Conservation (phyloP, 2,329 filamentous ascomycete genomes). For the Alternaria rosae region DNA sequence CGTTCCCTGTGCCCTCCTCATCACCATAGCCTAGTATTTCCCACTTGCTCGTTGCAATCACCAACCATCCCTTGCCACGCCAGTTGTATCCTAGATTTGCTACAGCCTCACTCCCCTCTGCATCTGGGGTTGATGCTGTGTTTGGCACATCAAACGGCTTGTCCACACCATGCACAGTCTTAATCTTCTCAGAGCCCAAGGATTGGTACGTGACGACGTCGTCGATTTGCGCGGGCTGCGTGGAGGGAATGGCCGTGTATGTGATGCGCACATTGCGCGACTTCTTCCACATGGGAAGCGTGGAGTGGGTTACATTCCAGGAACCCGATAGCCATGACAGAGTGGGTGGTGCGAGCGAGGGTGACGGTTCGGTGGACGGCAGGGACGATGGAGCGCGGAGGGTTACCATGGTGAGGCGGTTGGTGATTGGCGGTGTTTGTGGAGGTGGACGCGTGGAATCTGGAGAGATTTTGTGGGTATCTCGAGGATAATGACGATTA, state of each 20-base stretch:
- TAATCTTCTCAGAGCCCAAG: conserved; percentile 59
- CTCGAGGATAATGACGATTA: neutral
- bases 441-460: conserved; percentile 13
- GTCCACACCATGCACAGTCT: conserved; percentile 72
- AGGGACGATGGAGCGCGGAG: conserved; percentile 41
- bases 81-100: conserved; percentile 66
- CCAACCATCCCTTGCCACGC: conserved; percentile 78
- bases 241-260: conserved; percentile 61
- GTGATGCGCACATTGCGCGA: conserved; percentile 82
- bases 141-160: conserved; percentile 50
- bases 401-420: conserved; percentile 22
- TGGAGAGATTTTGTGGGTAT: conserved; percentile 14
- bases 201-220: conserved; percentile 77
- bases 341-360: conserved; percentile 46
- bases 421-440: conserved; percentile 1
- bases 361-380: conserved; percentile 17
- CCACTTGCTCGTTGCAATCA: conserved; percentile 78
- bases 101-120: conserved; percentile 43
- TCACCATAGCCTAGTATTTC: conserved; percentile 81
- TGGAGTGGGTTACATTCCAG: conserved; percentile 51
- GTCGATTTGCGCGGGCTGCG: conserved; percentile 60
- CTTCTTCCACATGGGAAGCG: conserved; percentile 74
- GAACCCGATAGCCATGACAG: conserved; percentile 41
- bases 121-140: conserved; percentile 2
- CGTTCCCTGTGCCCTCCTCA: conserved; percentile 54